Evolutionary conservation across 23 red algal species (phyloP), one percentile per base, ranked within the genome.

Genomic region (Rhodosorus marinus): DNA sequence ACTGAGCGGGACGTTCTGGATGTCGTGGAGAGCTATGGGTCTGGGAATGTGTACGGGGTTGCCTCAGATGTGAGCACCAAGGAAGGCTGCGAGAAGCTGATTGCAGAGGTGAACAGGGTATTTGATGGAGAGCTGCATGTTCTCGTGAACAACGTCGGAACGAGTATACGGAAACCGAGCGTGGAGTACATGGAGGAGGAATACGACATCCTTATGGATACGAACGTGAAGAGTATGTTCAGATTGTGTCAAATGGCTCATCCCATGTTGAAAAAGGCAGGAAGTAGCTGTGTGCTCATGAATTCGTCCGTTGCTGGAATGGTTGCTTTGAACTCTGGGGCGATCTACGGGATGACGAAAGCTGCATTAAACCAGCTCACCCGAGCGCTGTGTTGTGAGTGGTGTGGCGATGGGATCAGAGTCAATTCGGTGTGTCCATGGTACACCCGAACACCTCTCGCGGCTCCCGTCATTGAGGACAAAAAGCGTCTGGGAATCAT

Each of bases 61-160:
- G 38, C 17, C 38, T 11, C 38, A 11, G 38, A 43, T 43, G 11
- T 43, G 11, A 17, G 11, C 38, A 17, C 17, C 11, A 11, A 11
- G 11, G 38, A 43, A 43, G 38, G 38, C 38, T 17, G 38, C 38
- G 38, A 43, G 38, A 17, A 11, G 11, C 38, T 43, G 38, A 11
- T 43, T 17, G 38, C 38, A 11, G 38, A 43, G 17, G 17, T 17
- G 17, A 43, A 17, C 11, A 11, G 38, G 11, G 38, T 43, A 17
- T 11, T 17, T 11, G 38, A 51, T 23, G 38, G 38, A 11, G 28
- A 52, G 27, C 50, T 93, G 31, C 63, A 82, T 49, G 80, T 93
- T 26, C 4, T 93, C 20, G 76, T 93, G 22, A 93, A 93, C 36
- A 93, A 93, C 41, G 86, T 74, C 38, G 38, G 38, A 43, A 43